These are phyloP conservation scores for Fraxinus nigra DNA, from an alignment of 305 asterid genomes.

Conservation along the genomic window DNA sequence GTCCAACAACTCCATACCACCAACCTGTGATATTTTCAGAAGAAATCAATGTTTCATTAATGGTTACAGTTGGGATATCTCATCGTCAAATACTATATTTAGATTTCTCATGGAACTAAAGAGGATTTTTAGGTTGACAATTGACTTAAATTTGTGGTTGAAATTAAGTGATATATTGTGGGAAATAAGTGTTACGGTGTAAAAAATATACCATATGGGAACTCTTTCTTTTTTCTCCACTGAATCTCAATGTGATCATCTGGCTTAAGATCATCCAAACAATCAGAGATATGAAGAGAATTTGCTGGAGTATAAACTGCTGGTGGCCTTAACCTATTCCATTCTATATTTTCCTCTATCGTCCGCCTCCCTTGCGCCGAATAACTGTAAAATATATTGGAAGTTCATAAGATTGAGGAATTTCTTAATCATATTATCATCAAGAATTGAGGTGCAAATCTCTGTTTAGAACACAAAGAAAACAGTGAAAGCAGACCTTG, in stretches of 20 bases:
- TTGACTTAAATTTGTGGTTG: not conserved
- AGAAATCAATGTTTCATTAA: slow-evolving; percentile 26
- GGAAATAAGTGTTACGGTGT: not conserved
- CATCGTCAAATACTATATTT: slow-evolving; percentile 12
- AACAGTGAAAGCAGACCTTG: slow-evolving; percentile 45
- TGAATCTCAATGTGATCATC: slow-evolving; percentile 86
- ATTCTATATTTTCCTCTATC: slow-evolving; percentile 68
- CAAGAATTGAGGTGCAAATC: not conserved
- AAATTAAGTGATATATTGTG: not conserved
- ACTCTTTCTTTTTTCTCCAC: slow-evolving; percentile 78
- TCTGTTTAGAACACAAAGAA: not conserved
- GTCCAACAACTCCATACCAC: slow-evolving; percentile 99
- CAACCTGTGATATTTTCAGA: slow-evolving; percentile 57
- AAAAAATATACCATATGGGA: slow-evolving; percentile 64
- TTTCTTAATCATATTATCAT: not conserved
- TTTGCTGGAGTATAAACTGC: slow-evolving; percentile 52
- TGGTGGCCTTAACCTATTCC: slow-evolving; percentile 78
- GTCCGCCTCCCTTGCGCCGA: slow-evolving; percentile 56
- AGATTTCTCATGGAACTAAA: not conserved
- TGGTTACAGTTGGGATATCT: slow-evolving; percentile 26
- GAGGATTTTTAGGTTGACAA: not conserved
- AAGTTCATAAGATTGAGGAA: not conserved
- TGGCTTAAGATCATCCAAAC: slow-evolving; percentile 71
- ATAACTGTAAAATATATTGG: slow-evolving; percentile 44
- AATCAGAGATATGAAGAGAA: slow-evolving; percentile 57